Evolutionary conservation across 2,329 filamentous ascomycete species (phyloP).

Genomic region (Domatiomyces globalis): DNA sequence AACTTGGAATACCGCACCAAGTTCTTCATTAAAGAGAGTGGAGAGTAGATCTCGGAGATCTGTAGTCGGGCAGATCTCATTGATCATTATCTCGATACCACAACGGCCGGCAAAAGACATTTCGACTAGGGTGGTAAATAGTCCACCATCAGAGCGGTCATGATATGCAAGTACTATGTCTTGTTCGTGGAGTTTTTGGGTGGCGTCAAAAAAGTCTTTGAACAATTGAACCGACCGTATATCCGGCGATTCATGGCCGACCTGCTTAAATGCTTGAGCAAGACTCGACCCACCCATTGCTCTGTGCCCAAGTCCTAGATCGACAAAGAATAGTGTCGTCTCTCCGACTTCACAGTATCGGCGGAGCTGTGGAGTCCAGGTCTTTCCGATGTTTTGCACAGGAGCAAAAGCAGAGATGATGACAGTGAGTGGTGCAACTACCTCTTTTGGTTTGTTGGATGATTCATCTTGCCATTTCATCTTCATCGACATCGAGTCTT

Average conservation of each 20-base stretch:
- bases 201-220: constrained; percentile 81
- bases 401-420: constrained; percentile 83
- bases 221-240: constrained; percentile 68
- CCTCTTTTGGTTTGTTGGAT: constrained; percentile 57
- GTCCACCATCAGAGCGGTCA: constrained; percentile 81
- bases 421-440: constrained; percentile 81
- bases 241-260: constrained; percentile 75
- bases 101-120: constrained; percentile 98
- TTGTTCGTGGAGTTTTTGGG: constrained; percentile 52
- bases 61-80: constrained; percentile 47
- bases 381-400: constrained; percentile 67
- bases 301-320: constrained; percentile 67
- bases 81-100: constrained; percentile 72
- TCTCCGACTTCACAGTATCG: constrained; percentile 78
- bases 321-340: constrained; percentile 76
- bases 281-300: constrained; percentile 81
- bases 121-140: constrained; percentile 80
- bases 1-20: constrained; percentile 92
- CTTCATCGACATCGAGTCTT: constrained; percentile 99
- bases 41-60: constrained; percentile 53
- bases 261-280: constrained; percentile 73
- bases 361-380: constrained; percentile 84
- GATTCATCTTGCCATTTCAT: constrained; percentile 73
- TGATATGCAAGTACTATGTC: constrained; percentile 82
- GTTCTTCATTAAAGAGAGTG: constrained; percentile 86